Evolutionary conservation across 2,329 filamentous ascomycete species (phyloP).

Genomic region (Magnaporthales sp.): DNA sequence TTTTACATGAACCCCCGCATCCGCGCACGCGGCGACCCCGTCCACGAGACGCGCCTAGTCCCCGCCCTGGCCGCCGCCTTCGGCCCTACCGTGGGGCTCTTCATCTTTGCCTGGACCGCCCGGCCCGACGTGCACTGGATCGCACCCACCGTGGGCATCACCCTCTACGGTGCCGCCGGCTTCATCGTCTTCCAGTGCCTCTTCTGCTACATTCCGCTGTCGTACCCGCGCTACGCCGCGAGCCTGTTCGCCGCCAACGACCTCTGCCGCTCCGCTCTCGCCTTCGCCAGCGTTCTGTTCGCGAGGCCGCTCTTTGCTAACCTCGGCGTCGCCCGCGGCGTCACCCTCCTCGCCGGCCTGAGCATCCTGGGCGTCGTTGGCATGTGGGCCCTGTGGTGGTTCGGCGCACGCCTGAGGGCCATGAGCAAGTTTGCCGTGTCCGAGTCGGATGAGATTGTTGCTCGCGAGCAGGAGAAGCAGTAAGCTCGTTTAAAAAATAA

Average conservation of each 20-base stretch:
- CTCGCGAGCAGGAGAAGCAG: not conserved
- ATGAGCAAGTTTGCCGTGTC: conserved; percentile 48
- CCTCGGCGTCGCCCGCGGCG: conserved; percentile 48
- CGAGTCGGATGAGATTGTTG: not conserved
- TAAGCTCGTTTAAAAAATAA: not conserved
- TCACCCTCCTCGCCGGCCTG: conserved; percentile 46
- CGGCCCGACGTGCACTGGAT: conserved; percentile 60
- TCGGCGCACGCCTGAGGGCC: conserved; percentile 42
- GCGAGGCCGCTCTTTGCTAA: conserved; percentile 49
- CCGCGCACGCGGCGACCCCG: conserved; percentile 35
- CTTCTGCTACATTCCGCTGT: conserved; percentile 50
- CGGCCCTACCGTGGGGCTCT: conserved; percentile 53
- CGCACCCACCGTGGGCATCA: conserved; percentile 56
- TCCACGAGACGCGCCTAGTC: conserved; percentile 44
- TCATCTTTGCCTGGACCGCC: conserved; percentile 70
- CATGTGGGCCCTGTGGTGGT: conserved; percentile 51
- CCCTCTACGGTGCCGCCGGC: conserved; percentile 39
- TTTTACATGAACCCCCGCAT: conserved; percentile 43
- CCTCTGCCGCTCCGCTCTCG: conserved; percentile 48
- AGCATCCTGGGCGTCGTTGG: conserved; percentile 46
- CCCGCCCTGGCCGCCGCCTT: conserved; percentile 45
- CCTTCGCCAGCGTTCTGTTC: conserved; percentile 52
- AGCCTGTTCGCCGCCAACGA: conserved; percentile 53
- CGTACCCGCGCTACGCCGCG: conserved; percentile 48
- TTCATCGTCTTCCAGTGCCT: conserved; percentile 52